Percentiles rank a stretch among this genome's conserved stretches.
Conservation (phyloP, 1,284 basidiomycete species). For the Fomes fomentarius region DNA sequence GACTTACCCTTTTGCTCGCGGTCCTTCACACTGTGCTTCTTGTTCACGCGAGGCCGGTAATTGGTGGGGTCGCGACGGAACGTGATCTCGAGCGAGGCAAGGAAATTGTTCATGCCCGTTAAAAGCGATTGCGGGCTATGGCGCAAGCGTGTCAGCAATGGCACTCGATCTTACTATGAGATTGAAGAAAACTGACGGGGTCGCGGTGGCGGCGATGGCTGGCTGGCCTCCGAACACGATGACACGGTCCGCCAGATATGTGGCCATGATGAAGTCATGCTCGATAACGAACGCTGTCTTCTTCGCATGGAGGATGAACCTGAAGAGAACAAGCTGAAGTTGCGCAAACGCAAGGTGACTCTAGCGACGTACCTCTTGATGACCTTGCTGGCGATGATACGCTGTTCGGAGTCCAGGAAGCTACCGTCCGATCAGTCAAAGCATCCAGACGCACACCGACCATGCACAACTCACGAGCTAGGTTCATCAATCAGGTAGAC, state of each 20-base stretch:
- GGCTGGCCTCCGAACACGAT: conserved; percentile 93
- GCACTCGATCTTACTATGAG: no score
- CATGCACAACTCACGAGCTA: conserved; percentile 59
- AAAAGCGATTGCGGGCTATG: conserved; percentile 79
- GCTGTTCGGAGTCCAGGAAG: conserved; percentile 97
- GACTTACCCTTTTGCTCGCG: conserved; percentile 87
- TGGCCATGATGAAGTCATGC: conserved; percentile 98
- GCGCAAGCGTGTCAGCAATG: no score
- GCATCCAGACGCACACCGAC: no score
- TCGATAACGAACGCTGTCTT: conserved; percentile 98
- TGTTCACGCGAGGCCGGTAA: conserved; percentile 93
- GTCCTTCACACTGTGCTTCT: conserved; percentile 91
- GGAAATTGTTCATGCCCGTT: conserved; percentile 91
- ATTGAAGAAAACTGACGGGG: conserved; percentile 63
- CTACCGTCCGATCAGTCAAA: no score
- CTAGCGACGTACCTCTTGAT: conserved; percentile 80
- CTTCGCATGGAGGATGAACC: conserved; percentile 92
- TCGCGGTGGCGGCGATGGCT: conserved; percentile 81
- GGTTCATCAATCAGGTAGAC: conserved; percentile 92
- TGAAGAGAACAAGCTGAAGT: no score
- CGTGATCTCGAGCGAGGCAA: conserved; percentile 91
- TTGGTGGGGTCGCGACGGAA: conserved; percentile 97
- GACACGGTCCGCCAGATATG: conserved; percentile 95
- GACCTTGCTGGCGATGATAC: conserved; percentile 95
- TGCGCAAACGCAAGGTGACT: no score